Base-by-base conservation (phyloP, 495 filamentous ascomycete species). In the Aspergillus sclerotioniger region DNA sequence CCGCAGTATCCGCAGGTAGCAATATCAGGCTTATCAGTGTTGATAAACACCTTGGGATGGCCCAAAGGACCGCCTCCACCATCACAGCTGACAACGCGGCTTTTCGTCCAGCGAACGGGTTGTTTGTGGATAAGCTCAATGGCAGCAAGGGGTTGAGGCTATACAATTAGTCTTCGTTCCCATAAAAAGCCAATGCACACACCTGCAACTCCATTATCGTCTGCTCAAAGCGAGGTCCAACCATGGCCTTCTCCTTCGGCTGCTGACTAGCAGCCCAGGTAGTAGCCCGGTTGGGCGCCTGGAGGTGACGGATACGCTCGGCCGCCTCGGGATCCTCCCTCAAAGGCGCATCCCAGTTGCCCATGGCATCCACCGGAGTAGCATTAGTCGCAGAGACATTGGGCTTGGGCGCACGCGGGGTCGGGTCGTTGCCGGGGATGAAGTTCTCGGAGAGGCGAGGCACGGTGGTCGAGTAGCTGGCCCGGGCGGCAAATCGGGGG, bases 61-160 rank as follows among this genome's bases (percentile, higher is more conserved):
- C 94, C 94, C 35, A 90, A 77, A 51, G 93, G 88, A 17, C 94
- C 95, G 59, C 94, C 94, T 53, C 95, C 94, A 54, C 94, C 94
- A 68, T 98, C 92, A 69, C 94, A 98, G 54, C 84, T 85, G 46
- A 95, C 93, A 35, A 90, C 70, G 50, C 84, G 78, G 59, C 89
- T 82, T 72, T 95, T 87, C 50, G 84, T 89, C 92, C 93, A 98
- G 67, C 87, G 83, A 33, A 98, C 94, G 8, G 91, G 94, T 73
- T 97, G 89, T 75, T 89, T 87, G 80, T 98, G 94, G 66, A 98
- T 95, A 70, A 98, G 83, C 57, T 95, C 90, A 60, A 97, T 98
- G 50, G 94, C 94, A 16, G 94, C 87, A 61, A 84, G 81, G 7
- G 94, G 90, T 71, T 84, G 85, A 16, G 94, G 94, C 92, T 98